Base-by-base conservation (phyloP, 2,329 filamentous ascomycete species). In the Gnomoniopsis sp. region DNA sequence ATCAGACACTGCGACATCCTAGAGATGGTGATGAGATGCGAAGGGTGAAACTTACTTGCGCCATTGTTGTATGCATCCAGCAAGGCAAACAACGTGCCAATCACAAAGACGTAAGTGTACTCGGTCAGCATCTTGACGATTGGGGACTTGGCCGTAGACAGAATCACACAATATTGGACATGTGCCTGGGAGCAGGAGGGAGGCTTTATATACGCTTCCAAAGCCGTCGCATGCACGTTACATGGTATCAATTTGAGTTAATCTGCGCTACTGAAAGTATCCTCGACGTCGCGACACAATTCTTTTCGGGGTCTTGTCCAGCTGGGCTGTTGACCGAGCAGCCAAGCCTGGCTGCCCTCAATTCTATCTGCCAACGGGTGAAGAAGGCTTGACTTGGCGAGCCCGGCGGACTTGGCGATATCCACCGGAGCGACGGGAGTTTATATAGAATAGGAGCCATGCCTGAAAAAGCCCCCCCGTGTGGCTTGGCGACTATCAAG, bases 21-120 rank as follows among this genome's bases (percentile, higher is more conserved):
- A 60, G 57, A 38, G 22, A 30, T 34, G 41, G 46, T 10, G 19
- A 21, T 26, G 38, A 55, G 36, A 44, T 23, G 21, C 15, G 22
- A 33, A 23, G 49, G 33, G 43, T 8, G 34, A 6, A 62, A 52
- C 59, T 83, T 76, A 90, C 87, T 90, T 67, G 88, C 88, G 72
- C 88, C 88, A 72, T 90, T 91, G 81, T 91, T 91, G 81, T 79
- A 90, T 62, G 88, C 88, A 75, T 91, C 88, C 51, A 91, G 84
- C 72, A 90, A 74, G 76, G 88, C 88, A 80, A 91, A 90, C 67
- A 87, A 76, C 26, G 87, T 90, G 84, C 88, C 88, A 65, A 91
- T 87, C 76, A 78, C 88, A 71, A 91, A 90, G 69, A 91, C 73
- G 72, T 91, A 90, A 66, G 81, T 84, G 72, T 88, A 90, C 66